phyloP scores from a whole-genome alignment of 805 yeast species.

The Suhomyces prunicola region DNA sequence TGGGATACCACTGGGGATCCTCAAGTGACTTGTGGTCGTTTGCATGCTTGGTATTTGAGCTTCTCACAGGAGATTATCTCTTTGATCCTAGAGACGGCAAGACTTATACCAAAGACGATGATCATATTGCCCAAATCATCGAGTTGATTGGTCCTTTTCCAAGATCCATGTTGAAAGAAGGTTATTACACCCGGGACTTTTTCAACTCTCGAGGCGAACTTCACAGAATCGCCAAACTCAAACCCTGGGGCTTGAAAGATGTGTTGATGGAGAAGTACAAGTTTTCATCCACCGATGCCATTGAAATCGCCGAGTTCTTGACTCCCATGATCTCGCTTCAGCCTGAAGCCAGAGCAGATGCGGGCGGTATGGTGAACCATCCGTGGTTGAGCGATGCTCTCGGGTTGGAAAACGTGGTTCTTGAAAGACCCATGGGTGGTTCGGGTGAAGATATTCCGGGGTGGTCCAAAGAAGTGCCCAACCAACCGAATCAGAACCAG shows the following conservation, averaged over 20 bases:
- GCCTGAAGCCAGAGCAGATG: slow-evolving; percentile 86
- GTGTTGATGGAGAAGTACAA: slow-evolving; percentile 87
- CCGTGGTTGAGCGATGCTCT: slow-evolving; percentile 78
- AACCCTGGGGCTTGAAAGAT: slow-evolving; percentile 83
- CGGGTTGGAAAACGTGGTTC: slow-evolving; percentile 65
- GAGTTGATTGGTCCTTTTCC: slow-evolving; percentile 78
- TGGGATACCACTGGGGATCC: slow-evolving; percentile 81
- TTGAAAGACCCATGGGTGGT: slow-evolving; percentile 75
- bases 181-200: slow-evolving; percentile 58
- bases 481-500: not conserved
- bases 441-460: slow-evolving; percentile 89
- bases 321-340: slow-evolving; percentile 78
- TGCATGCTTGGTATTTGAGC: slow-evolving; percentile 87
- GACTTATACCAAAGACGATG: slow-evolving; percentile 84
- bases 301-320: slow-evolving; percentile 70
- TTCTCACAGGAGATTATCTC: slow-evolving; percentile 89
- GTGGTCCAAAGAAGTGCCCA: slow-evolving; percentile 63
- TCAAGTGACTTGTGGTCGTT: slow-evolving; percentile 95
- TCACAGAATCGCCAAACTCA: slow-evolving; percentile 73
- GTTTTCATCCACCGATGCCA: slow-evolving; percentile 63
- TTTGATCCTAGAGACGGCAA: slow-evolving; percentile 85
- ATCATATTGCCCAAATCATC: slow-evolving; percentile 92
- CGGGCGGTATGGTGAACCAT: slow-evolving; percentile 91
- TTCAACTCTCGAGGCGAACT: slow-evolving; percentile 69
- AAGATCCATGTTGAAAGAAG: slow-evolving; percentile 50